Evolutionary conservation across 2,329 filamentous ascomycete species (phyloP).

Genomic region (Clonostachys sp.): DNA sequence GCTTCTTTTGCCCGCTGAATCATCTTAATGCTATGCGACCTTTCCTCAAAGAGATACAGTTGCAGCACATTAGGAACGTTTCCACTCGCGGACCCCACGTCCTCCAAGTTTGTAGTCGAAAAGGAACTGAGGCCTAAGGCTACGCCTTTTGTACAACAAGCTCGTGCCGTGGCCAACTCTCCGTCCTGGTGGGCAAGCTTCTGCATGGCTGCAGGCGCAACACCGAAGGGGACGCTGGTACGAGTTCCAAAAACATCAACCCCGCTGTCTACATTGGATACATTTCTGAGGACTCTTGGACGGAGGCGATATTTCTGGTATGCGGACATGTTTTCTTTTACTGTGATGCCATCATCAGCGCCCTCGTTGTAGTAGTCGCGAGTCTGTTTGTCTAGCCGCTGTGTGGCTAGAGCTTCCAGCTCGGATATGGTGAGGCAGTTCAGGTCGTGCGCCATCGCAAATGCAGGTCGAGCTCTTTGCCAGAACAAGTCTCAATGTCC

Average conservation of each 20-base stretch:
- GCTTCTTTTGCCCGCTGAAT: too few species aligned
- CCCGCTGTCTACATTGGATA: too few species aligned
- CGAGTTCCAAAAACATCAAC: too few species aligned
- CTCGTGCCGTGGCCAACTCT: conserved; percentile 40
- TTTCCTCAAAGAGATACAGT: too few species aligned
- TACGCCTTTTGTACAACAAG: conserved; percentile 30
- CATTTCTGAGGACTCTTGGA: too few species aligned
- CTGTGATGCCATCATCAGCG: too few species aligned
- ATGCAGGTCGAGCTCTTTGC: too few species aligned
- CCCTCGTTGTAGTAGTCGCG: neutral
- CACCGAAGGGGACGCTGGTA: conserved; percentile 35
- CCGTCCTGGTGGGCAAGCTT: conserved; percentile 45
- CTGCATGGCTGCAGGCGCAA: conserved; percentile 47
- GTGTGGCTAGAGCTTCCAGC: neutral
- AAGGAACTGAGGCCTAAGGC: conserved; percentile 43
- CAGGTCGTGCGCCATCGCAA: too few species aligned
- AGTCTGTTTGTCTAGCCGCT: conserved; percentile 1
- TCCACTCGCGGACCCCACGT: neutral
- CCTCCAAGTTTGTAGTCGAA: neutral
- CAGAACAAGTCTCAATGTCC: too few species aligned
- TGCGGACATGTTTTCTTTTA: too few species aligned
- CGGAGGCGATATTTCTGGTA: too few species aligned
- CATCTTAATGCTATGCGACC: too few species aligned
- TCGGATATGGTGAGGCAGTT: neutral
- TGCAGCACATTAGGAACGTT: neutral